A percentile compares a stretch with the other conserved stretches of the same genome.
These are phyloP conservation scores for Tetraselmis striata DNA, from an alignment of 139 green algal genomes.

Conservation along the genomic window DNA sequence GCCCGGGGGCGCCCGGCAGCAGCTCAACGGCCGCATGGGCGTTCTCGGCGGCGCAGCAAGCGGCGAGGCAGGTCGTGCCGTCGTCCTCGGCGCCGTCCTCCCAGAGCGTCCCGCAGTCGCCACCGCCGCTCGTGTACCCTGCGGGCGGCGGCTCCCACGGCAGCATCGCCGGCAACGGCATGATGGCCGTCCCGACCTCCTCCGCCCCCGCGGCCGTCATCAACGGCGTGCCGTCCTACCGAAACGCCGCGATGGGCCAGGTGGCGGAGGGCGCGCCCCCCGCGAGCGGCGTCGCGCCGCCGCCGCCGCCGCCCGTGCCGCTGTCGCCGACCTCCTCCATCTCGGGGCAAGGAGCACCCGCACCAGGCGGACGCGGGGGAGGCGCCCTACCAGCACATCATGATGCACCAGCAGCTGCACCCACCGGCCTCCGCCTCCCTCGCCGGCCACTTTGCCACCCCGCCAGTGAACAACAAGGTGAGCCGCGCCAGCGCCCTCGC, in stretches of 20 bases:
- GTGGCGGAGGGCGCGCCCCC: background rate
- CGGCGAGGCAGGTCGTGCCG: background rate
- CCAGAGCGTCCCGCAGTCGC: background rate
- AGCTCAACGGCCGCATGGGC: background rate
- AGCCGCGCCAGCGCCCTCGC: too few species aligned
- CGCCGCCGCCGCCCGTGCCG: background rate
- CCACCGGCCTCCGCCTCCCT: background rate
- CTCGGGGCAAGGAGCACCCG: background rate
- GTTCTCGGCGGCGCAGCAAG: background rate
- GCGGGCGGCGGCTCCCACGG: background rate
- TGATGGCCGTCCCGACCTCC: background rate
- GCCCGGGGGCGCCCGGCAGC: background rate
- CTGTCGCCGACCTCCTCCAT: background rate
- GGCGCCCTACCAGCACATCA: background rate
- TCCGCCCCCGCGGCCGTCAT: background rate
- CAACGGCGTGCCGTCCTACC: background rate
- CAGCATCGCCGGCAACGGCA: background rate
- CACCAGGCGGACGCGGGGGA: background rate
- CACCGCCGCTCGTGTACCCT: background rate
- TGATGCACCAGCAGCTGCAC: background rate
- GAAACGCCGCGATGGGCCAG: background rate
- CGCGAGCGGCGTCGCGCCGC: background rate
- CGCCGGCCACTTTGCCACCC: background rate
- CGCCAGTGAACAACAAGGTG: too few species aligned
- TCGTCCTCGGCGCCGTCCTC: background rate